A percentile compares a stretch with the other conserved stretches of the same genome.
These are phyloP conservation scores for Lolium perenne DNA, from an alignment of 176 grass and related monocot species.

Conservation along the genomic window DNA sequence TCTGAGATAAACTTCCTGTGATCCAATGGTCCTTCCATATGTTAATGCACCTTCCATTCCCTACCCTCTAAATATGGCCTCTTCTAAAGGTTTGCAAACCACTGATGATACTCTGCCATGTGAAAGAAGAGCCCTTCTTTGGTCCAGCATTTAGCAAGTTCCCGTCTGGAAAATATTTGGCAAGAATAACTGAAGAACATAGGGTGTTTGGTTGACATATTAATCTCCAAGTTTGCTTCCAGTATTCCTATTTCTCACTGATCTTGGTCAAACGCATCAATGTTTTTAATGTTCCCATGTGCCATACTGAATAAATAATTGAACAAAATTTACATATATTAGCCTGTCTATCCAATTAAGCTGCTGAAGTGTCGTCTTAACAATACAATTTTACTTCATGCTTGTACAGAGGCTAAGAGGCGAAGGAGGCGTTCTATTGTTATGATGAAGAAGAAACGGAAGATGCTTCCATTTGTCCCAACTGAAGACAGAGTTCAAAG, in stretches of 20 bases:
- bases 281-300: not conserved
- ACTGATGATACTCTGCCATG: too few species aligned
- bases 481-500: constrained; percentile 57
- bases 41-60: too few species aligned
- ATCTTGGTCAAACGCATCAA: not conserved
- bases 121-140: too few species aligned
- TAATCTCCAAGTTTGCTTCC: too few species aligned
- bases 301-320: not conserved
- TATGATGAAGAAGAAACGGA: constrained; percentile 85
- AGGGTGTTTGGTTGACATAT: too few species aligned
- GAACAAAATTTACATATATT: not conserved
- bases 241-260: not conserved
- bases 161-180: too few species aligned
- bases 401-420: constrained; percentile 63
- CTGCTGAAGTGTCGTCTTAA: constrained; percentile 21
- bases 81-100: too few species aligned
- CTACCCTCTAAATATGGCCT: too few species aligned
- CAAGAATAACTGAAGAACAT: too few species aligned
- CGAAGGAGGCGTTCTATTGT: constrained; percentile 66
- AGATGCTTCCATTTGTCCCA: constrained; percentile 73
- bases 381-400: not conserved
- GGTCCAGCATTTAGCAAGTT: too few species aligned
- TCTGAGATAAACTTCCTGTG: too few species aligned
- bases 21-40: too few species aligned
- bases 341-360: constrained; percentile 6